Conservation (phyloP, 176 grass and related monocot genomes). For the Dactylis glomerata region DNA sequence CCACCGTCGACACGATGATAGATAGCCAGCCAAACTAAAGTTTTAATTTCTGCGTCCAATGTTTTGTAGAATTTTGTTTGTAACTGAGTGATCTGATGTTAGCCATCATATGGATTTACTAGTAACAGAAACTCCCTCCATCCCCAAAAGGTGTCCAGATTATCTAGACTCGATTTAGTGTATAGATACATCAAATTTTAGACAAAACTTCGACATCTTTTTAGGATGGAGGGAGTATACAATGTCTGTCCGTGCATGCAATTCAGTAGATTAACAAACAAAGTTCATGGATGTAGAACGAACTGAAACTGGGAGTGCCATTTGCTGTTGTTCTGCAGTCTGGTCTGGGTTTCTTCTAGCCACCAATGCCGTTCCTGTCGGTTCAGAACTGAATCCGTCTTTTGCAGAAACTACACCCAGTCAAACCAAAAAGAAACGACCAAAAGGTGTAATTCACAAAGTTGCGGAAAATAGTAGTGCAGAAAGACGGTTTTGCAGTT, state of each 20-base stretch:
- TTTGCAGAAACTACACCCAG: background rate
- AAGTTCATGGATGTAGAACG: background rate
- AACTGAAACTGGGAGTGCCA: background rate
- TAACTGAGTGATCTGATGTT: background rate
- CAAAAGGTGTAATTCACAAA: background rate
- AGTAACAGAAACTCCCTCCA: too few species aligned
- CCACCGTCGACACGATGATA: too few species aligned
- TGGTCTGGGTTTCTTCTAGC: background rate
- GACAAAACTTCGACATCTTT: too few species aligned
- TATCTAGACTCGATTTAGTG: too few species aligned
- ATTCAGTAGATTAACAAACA: background rate
- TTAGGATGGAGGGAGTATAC: too few species aligned
- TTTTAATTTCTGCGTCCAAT: background rate
- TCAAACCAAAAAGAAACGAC: background rate
- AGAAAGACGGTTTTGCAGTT: background rate
- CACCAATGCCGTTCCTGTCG: background rate
- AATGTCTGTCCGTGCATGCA: background rate
- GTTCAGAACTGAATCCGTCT: background rate
- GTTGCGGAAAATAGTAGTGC: background rate
- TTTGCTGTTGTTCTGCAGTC: background rate
- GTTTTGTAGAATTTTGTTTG: background rate
- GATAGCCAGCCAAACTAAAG: background rate
- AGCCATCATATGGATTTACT: background rate
- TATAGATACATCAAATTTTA: too few species aligned
- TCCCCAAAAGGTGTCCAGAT: too few species aligned